Evolutionary conservation across 1,284 basidiomycete species (phyloP), one percentile per base, ranked within the genome.

Genomic region (Tremellales sp.): DNA sequence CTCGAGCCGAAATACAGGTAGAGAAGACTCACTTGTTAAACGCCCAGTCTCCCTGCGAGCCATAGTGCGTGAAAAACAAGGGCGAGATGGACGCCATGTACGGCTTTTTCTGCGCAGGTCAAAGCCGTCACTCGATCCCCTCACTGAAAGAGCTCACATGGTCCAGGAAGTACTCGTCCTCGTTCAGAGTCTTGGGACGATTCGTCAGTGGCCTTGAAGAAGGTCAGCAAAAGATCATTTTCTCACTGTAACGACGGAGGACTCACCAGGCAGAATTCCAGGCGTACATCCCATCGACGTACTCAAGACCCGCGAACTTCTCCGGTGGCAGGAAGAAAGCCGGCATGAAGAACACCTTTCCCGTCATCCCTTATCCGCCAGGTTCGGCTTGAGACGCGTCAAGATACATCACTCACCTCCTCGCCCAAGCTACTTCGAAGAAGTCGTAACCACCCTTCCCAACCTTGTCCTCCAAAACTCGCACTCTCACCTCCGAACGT

Each of bases 21-120:
- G 25, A 37, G 42, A n/a, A 12, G 24, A 17, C 15, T 48, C 45
- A 68, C 70, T 76, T 75, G 61, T 74, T 67, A 58, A 65, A 75
- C 0, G 65, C 70, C 65, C 64, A 75, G 21, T 62, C 47, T 5
- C 72, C 72, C 13, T 53, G 54, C 12, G 58, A 66, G 11, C 74
- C 74, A 50, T 76, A 76, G 53, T 76, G 73, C 3, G 82, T 82
- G 60, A 80, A 83, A 70, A 83, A 83, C 74, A 81, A 78, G 3
- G 81, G 82, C 0, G 80, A 81, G 11, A 82, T 76, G 3, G 79
- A 77, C 0, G 81, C 81, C 82, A 84, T 83, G 63, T 80, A 82
- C 15, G 79, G 76, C 43, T 78, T 77, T 1, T 70, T n/a, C 58
- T 65, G 40, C 4, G 33, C 21, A n/a, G 29, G 29, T 31, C n/a